Evolutionary conservation across 768 basidiomycete genomes (phyloP).

Genomic region (Termitomyces sp.): DNA sequence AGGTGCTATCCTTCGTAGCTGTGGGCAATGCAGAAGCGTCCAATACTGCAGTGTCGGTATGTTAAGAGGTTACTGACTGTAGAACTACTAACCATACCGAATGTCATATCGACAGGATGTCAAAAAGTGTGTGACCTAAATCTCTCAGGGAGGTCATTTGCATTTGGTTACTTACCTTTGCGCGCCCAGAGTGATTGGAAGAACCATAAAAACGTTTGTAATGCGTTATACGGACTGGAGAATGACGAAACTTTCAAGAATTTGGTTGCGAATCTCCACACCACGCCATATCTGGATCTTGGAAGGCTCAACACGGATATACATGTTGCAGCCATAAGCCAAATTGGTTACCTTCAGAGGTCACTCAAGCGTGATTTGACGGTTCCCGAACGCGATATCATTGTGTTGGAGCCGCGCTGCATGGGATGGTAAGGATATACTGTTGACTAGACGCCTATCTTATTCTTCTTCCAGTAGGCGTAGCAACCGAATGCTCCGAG

Average conservation of each 20-base stretch:
- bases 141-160: no score
- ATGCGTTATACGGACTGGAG: conserved; percentile 26
- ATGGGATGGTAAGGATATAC: conserved; percentile 20
- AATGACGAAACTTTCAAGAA: conserved; percentile 9
- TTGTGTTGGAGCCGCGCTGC: conserved; percentile 24
- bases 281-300: conserved; percentile 14
- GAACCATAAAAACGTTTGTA: conserved; percentile 31
- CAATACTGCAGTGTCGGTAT: conserved; percentile 31
- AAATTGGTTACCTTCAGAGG: neutral
- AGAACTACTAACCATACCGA: no score
- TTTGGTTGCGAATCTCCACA: conserved; percentile 14
- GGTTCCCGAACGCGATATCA: conserved; percentile 11
- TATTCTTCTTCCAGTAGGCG: conserved; percentile 16
- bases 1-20: conserved; percentile 24
- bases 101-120: conserved; percentile 21
- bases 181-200: conserved; percentile 25
- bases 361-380: conserved; percentile 7
- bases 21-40: conserved; percentile 29
- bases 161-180: no score
- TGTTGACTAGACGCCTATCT: no score
- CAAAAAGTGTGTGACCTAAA: conserved; percentile 27
- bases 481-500: conserved; percentile 25
- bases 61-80: neutral
- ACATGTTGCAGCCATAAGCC: neutral
- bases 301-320: conserved; percentile 10